Conservation (phyloP, 352 stramenopile genomes). For the Elongisporangium senticosum region DNA sequence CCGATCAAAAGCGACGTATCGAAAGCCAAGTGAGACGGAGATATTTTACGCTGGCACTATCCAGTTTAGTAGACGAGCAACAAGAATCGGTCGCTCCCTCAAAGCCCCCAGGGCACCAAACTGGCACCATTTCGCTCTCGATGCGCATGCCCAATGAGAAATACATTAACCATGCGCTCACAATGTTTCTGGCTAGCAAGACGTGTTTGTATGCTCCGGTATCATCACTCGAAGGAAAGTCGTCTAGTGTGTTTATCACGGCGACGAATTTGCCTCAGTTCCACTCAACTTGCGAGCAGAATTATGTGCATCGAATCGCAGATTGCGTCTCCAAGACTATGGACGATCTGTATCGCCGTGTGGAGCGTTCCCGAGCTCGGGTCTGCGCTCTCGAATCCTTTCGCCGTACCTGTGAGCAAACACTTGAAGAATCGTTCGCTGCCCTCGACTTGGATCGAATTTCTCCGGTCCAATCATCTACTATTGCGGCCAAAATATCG, state of each 20-base stretch:
- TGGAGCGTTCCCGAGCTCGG: conserved; percentile 36
- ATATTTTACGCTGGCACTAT: not conserved
- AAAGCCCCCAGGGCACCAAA: not conserved
- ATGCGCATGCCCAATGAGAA: conserved; percentile 32
- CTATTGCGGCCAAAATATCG: not conserved
- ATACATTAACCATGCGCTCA: conserved; percentile 34
- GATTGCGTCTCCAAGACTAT: conserved; percentile 27
- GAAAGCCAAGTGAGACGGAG: not conserved
- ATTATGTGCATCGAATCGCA: conserved; percentile 40
- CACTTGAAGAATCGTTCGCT: conserved; percentile 4
- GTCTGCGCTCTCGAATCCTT: conserved; percentile 22
- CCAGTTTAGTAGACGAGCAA: not conserved
- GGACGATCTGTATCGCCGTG: conserved; percentile 23
- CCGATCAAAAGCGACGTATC: not conserved
- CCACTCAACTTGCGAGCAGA: conserved; percentile 37
- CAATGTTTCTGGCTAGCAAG: conserved; percentile 27
- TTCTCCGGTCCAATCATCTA: not conserved
- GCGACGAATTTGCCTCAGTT: conserved; percentile 31
- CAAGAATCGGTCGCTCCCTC: not conserved
- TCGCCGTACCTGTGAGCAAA: conserved; percentile 19
- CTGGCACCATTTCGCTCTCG: not conserved
- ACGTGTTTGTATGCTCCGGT: conserved; percentile 25
- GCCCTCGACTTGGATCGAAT: not conserved
- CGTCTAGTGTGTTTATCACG: conserved; percentile 33
- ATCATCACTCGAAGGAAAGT: conserved; percentile 12